A percentile compares a stretch with the other conserved stretches of the same genome.
phyloP scores from a whole-genome alignment of 352 stramenopile genomes.

The Globisporangium cystogenes region DNA sequence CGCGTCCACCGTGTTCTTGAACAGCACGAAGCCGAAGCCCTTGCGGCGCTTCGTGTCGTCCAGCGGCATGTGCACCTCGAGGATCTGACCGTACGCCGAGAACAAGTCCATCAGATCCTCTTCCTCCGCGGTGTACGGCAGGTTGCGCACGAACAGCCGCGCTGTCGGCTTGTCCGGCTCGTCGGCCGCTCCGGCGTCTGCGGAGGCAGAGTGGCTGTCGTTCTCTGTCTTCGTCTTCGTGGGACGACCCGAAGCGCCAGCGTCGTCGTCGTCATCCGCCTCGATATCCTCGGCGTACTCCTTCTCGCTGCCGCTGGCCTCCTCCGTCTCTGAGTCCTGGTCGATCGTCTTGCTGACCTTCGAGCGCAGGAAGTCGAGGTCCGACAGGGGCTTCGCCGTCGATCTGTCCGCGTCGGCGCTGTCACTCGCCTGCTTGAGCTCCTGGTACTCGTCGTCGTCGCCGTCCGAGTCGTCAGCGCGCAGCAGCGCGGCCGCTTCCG shows the following conservation, averaged over 20 bases:
- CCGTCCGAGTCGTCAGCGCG: constrained; percentile 29
- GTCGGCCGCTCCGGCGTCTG: constrained; percentile 25
- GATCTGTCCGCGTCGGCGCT: constrained; percentile 22
- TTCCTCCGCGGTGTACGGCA: constrained; percentile 95
- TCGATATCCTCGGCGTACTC: constrained; percentile 36
- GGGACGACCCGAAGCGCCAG: background rate
- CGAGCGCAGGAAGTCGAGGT: constrained; percentile 93
- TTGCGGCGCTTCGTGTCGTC: constrained; percentile 95
- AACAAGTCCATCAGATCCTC: constrained; percentile 95
- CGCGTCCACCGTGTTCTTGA: constrained; percentile 90
- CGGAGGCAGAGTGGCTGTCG: constrained; percentile 7
- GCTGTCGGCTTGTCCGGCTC: constrained; percentile 36
- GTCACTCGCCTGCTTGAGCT: constrained; percentile 26
- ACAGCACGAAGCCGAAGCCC: constrained; percentile 97
- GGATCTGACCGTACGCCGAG: constrained; percentile 79
- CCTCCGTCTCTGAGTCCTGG: constrained; percentile 45
- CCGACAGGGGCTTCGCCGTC: constrained; percentile 48
- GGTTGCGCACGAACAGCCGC: constrained; percentile 97
- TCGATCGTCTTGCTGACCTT: constrained; percentile 91
- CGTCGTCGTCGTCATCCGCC: constrained; percentile 22
- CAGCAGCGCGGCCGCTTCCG: constrained; percentile 18
- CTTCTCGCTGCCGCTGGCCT: constrained; percentile 24
- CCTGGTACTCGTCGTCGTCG: constrained; percentile 88
- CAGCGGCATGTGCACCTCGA: constrained; percentile 95
- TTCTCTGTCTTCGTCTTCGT: background rate